Evolutionary conservation across 1,284 basidiomycete genomes (phyloP), one percentile per base, ranked within the genome.

Genomic region (Fomitopsis pinicola): DNA sequence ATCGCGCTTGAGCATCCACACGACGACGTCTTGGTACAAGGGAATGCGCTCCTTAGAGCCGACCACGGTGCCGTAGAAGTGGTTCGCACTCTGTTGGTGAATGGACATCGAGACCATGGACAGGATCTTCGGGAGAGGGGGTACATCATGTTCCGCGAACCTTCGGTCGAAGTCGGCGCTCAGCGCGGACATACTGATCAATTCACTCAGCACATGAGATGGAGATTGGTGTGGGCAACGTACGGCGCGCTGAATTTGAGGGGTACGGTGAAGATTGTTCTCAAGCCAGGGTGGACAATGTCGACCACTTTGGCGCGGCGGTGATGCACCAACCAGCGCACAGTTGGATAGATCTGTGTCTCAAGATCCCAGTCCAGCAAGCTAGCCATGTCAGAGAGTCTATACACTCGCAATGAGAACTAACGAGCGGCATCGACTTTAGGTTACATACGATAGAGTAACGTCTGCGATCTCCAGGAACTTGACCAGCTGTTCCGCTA

Each of bases 1-100:
- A 67, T 94, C 92, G 56, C 88, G 86, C 65, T 92, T 90, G 42
- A 99, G 81, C 78, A 98, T 85, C 95, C 96, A 99, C 50, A 91
- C 76, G n/a, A 98, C 85, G 42, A 95, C 90, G 45, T 92, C 86
- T 60, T 91, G 83, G 71, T 92, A 97, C 46, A 87, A 74, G 15
- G 85, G 80, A 35, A 94, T 83, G 19, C 83, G 76, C 35, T 91
- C 87, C 66, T 88, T 87, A 28, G 80, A 78, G 57, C 83, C 79
- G 17, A 92, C 88, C 36, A 92, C 85, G 5, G 85, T 83, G n/a
- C 86, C 86, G 73, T 91, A 96, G 71, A 92, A 91, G 69, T 82
- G 90, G 72, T 80, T 87, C 44, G 84, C 82, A 14, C 75, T 79
- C 67, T 83, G 80, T 64, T 83, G 83, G 48, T 84, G 82, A 26